Percentiles rank a stretch among this genome's conserved stretches.
Evolutionary conservation across 805 yeast species (phyloP).

Genomic region (Kluyveromyces aestuarii): DNA sequence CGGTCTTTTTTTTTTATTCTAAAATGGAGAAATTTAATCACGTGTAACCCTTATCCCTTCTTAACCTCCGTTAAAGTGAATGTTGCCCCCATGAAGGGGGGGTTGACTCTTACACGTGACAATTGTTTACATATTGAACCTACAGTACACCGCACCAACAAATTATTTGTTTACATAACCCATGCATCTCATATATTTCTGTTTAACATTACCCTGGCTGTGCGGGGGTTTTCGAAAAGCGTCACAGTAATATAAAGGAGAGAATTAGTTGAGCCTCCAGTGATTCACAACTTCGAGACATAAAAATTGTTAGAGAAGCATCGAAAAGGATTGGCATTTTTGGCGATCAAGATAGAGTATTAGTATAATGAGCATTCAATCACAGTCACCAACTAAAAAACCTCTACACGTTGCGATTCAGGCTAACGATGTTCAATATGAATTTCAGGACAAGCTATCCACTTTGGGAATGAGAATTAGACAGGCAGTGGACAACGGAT

Average conservation of each 20-base stretch:
- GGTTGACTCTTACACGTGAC: no score
- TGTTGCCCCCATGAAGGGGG: not conserved
- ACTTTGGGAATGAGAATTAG: conserved; percentile 66
- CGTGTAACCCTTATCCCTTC: no score
- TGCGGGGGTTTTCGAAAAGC: not conserved
- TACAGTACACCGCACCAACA: not conserved
- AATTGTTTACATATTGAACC: not conserved
- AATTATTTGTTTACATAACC: conserved; percentile 7
- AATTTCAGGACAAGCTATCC: conserved; percentile 34
- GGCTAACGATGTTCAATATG: conserved; percentile 13
- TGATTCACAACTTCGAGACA: no score
- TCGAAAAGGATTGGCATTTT: no score
- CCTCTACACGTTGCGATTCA: conserved; percentile 23
- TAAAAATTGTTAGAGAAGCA: no score
- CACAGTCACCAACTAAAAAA: conserved; percentile 29
- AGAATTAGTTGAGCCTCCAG: not conserved
- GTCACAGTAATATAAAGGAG: not conserved
- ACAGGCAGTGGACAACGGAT: conserved; percentile 57
- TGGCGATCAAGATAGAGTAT: no score
- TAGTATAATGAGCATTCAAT: not conserved
- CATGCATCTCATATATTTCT: conserved; percentile 6
- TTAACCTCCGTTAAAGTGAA: no score
- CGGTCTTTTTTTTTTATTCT: not conserved
- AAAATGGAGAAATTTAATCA: not conserved
- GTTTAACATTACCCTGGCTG: not conserved